Base-by-base conservation (phyloP, 2,329 filamentous ascomycete species). In the Pseudohalonectria lignicola region DNA sequence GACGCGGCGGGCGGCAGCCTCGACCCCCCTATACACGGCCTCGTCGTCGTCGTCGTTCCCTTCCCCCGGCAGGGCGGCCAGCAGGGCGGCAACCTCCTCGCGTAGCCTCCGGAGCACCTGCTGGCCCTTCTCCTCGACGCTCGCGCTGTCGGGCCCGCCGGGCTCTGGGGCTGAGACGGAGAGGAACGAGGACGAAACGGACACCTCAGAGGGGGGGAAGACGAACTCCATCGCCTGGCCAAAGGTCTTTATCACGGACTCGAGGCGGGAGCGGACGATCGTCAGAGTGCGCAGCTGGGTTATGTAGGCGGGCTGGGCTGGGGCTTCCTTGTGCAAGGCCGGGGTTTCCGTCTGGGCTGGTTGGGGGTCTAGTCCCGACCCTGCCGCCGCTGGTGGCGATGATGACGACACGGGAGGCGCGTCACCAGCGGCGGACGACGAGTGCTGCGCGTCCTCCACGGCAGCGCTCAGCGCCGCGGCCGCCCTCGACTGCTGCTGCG, bases 181-280 rank as follows among this genome's bases (percentile, higher is more conserved):
- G 34, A 95, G 77, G 52, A 95, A 87, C 0, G 84, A 87, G 1
- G 86, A 90, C 33, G 81, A 76, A 40, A 93, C 75, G 0, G 84
- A 90, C 11, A 88, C 62, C 53, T 94, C 87, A 0, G 85, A 93
- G 0, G 90, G 88, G 1, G 90, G 86, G 36, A 95, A 77, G 1
- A 86, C 82, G 71, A 94, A 96, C 49, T 93, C 82, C 85, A 96
- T 94, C 23, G 92, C 90, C 49, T 93, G 82, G 30, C 88, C 90
- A 56, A 98, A 98, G 1, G 81, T 82, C 56, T 85, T 83, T 52
- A 96, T 87, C 18, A 96, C 88, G 2, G 79, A 74, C 46, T 96
- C 88, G 13, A 98, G 71, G n/a, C 87, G 82, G 2, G 76, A 64
- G 36, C 88, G 83, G 20, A 96, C 86, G 31, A 82, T 72, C 4